Conservation (phyloP, 345 rosid species). For the Hypericum perforatum region DNA sequence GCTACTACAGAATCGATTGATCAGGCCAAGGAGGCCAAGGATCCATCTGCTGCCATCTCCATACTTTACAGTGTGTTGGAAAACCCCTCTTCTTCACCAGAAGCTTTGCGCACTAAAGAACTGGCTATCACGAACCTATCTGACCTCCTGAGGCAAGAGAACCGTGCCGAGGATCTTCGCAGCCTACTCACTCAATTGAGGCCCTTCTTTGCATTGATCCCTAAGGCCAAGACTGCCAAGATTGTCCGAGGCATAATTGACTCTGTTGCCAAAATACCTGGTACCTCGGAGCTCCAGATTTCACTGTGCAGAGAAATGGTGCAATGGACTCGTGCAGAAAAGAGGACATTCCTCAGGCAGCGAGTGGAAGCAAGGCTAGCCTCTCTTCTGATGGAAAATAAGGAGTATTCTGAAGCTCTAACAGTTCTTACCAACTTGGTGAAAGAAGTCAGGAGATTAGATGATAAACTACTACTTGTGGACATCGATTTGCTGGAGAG, state of each 20-base stretch:
- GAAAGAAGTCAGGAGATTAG: constrained; percentile 93
- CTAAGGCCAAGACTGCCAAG: constrained; percentile 96
- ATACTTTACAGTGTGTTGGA: constrained; percentile 59
- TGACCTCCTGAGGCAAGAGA: constrained; percentile 73
- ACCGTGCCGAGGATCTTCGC: constrained; percentile 71
- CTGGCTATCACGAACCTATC: constrained; percentile 73
- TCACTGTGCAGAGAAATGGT: constrained; percentile 88
- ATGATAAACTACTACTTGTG: constrained; percentile 89
- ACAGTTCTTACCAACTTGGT: constrained; percentile 54
- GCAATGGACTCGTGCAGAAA: constrained; percentile 83
- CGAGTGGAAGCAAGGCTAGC: constrained; percentile 94
- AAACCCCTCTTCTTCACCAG: constrained; percentile 78
- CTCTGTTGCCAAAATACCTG: constrained; percentile 90
- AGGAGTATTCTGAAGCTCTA: constrained; percentile 76
- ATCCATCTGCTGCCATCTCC: constrained; percentile 55
- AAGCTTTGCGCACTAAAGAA: constrained; percentile 70
- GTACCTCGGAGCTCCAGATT: constrained; percentile 80
- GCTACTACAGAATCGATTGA: constrained; percentile 50
- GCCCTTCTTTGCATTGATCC: constrained; percentile 75
- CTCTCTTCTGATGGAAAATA: constrained; percentile 77
- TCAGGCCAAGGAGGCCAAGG: constrained; percentile 61
- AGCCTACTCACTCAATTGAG: constrained; percentile 65
- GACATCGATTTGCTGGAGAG: constrained; percentile 94
- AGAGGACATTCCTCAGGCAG: constrained; percentile 87
- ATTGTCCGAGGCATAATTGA: constrained; percentile 79